Evolutionary conservation across 371 early-diverging fungal species (phyloP).

Genomic region (Mortierella polycephala): DNA sequence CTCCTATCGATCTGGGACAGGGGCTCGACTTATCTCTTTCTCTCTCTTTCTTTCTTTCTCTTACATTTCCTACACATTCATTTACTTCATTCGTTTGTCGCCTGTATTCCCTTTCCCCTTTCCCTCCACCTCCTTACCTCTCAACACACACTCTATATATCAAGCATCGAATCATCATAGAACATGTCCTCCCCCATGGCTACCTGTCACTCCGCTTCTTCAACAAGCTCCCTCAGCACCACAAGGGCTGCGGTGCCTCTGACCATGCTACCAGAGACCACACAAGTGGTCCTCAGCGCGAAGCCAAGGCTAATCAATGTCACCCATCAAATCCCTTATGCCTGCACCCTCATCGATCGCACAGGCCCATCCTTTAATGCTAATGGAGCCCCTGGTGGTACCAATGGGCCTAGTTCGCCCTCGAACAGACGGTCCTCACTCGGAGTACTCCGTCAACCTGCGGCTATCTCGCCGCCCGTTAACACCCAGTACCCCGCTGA

Average conservation of each 20-base stretch:
- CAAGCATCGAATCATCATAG: neutral
- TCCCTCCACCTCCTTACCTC: neutral
- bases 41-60: neutral
- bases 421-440: constrained; percentile 36
- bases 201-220: constrained; percentile 35
- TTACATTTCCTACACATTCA: neutral
- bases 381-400: neutral
- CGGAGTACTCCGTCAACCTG: constrained; percentile 33
- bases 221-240: constrained; percentile 22
- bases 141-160: neutral
- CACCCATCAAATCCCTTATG: constrained; percentile 71
- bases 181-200: constrained; percentile 24
- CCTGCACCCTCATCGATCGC: constrained; percentile 57
- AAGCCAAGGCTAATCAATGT: constrained; percentile 68
- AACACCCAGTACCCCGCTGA: neutral
- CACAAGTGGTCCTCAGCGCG: constrained; percentile 38
- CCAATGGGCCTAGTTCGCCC: constrained; percentile 17
- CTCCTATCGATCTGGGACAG: neutral
- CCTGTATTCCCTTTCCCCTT: constrained; percentile 2
- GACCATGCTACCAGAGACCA: constrained; percentile 47
- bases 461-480: constrained; percentile 16
- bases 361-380: neutral
- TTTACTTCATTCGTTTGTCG: neutral
- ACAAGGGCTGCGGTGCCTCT: constrained; percentile 42
- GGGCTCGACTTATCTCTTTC: neutral